These are phyloP conservation scores for Globisporangium yorkense DNA, from an alignment of 352 stramenopile species.

Conservation along the genomic window DNA sequence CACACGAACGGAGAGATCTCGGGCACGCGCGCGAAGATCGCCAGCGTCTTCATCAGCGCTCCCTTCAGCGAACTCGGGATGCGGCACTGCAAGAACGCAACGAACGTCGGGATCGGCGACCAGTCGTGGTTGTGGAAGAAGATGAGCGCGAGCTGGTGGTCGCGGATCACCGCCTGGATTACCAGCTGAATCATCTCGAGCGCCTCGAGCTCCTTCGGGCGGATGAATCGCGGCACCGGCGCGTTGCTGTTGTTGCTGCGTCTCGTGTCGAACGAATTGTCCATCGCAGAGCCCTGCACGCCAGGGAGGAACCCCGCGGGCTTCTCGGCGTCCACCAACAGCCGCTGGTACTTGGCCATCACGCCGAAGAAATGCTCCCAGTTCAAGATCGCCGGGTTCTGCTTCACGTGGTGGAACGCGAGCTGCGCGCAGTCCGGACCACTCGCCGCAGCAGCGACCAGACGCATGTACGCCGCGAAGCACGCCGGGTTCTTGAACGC, in stretches of 20 bases:
- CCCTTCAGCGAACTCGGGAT: conserved; percentile 83
- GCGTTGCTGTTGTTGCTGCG: conserved; percentile 13
- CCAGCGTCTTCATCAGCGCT: conserved; percentile 80
- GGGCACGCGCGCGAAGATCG: conserved; percentile 64
- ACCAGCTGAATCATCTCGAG: conserved; percentile 75
- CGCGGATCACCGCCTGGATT: conserved; percentile 71
- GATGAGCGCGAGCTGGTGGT: conserved; percentile 67
- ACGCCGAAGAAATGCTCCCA: conserved; percentile 85
- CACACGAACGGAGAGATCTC: conserved; percentile 82
- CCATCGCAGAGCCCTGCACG: conserved; percentile 8
- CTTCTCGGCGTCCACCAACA: conserved; percentile 71
- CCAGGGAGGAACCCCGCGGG: conserved; percentile 30
- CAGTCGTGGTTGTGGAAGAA: conserved; percentile 87
- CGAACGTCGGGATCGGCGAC: conserved; percentile 76
- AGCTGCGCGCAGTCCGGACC: conserved; percentile 66
- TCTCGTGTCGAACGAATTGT: conserved; percentile 6
- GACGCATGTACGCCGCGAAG: conserved; percentile 63
- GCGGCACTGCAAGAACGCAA: conserved; percentile 75
- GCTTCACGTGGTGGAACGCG: conserved; percentile 84
- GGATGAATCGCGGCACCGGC: conserved; percentile 63
- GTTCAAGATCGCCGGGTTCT: conserved; percentile 69
- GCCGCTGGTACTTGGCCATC: conserved; percentile 79
- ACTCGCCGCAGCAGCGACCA: conserved; percentile 60
- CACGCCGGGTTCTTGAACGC: conserved; percentile 73
- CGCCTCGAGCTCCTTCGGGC: conserved; percentile 75